Conservation (phyloP, 306 rosid species). For the Ceratonia siliqua region DNA sequence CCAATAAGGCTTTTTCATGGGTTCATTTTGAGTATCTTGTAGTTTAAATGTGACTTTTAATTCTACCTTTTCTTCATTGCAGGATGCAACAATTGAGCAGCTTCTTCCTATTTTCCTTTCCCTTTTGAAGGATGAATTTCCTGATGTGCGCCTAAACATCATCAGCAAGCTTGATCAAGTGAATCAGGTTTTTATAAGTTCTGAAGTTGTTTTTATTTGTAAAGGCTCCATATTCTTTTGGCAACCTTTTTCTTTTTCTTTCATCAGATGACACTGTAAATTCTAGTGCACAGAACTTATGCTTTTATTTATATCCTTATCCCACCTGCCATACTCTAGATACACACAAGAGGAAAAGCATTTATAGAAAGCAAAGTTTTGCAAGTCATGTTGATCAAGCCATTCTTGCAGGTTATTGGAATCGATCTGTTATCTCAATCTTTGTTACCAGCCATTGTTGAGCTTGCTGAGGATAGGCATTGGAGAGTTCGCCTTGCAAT, state of each 20-base stretch:
- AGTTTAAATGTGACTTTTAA: slow-evolving; percentile 28
- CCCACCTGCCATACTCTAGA: not conserved
- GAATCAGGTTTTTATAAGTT: slow-evolving; percentile 69
- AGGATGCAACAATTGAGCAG: slow-evolving; percentile 98
- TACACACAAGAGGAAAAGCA: not conserved
- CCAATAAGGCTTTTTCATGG: not conserved
- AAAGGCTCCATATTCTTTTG: not conserved
- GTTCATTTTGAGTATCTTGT: not conserved
- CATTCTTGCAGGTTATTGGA: slow-evolving; percentile 79
- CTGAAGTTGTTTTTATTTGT: slow-evolving; percentile 24
- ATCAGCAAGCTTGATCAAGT: slow-evolving; percentile 99
- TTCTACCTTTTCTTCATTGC: slow-evolving; percentile 43
- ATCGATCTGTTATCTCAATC: slow-evolving; percentile 95
- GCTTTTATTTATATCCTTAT: slow-evolving; percentile 17
- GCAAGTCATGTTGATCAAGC: slow-evolving; percentile 24
- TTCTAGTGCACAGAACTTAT: not conserved
- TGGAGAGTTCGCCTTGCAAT: slow-evolving; percentile 99
- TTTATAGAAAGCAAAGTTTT: not conserved
- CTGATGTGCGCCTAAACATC: slow-evolving; percentile 94
- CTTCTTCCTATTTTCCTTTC: slow-evolving; percentile 98
- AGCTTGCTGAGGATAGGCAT: slow-evolving; percentile 98
- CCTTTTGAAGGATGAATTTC: slow-evolving; percentile 95
- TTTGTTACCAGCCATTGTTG: slow-evolving; percentile 96
- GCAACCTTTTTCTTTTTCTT: slow-evolving; percentile 2
- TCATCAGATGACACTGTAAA: not conserved